Conservation (phyloP, 2,329 filamentous ascomycete genomes). For the Pleurostoma richardsiae region DNA sequence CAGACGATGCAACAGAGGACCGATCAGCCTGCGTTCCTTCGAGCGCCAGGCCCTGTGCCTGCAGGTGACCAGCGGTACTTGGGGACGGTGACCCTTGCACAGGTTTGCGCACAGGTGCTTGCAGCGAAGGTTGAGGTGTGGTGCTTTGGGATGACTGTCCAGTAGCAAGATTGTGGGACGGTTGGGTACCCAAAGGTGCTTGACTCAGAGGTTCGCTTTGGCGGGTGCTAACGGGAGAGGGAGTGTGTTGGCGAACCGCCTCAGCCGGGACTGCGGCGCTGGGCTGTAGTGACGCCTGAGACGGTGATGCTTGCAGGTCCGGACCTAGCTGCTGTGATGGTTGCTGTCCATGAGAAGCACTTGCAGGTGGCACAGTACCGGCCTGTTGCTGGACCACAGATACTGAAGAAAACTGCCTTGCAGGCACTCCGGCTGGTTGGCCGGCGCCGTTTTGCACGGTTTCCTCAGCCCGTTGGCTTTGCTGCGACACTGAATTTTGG, state of each 20-base stretch:
- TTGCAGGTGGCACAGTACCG: neutral
- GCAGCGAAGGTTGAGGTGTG: constrained; percentile 5
- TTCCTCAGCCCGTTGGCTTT: too few relatives aligned
- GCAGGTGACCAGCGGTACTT: neutral
- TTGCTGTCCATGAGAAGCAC: neutral
- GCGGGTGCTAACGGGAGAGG: too few relatives aligned
- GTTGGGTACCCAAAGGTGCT: neutral
- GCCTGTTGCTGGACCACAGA: too few relatives aligned
- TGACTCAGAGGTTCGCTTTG: neutral
- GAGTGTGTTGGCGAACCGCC: too few relatives aligned
- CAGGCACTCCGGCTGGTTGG: too few relatives aligned
- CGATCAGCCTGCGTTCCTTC: neutral
- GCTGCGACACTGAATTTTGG: neutral
- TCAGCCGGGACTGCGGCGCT: too few relatives aligned
- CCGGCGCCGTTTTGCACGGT: too few relatives aligned
- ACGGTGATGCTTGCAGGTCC: neutral
- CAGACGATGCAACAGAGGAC: neutral
- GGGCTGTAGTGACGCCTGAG: too few relatives aligned
- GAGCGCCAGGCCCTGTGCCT: neutral
- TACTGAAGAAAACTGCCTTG: too few relatives aligned
- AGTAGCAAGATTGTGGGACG: neutral
- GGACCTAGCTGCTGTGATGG: neutral
- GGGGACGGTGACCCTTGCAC: constrained; percentile 3
- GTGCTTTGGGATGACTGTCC: neutral
- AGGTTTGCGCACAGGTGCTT: constrained; percentile 5